These are phyloP conservation scores for Ceratobasidium sp. DNA, from an alignment of 1,284 basidiomycete genomes.

Conservation along the genomic window DNA sequence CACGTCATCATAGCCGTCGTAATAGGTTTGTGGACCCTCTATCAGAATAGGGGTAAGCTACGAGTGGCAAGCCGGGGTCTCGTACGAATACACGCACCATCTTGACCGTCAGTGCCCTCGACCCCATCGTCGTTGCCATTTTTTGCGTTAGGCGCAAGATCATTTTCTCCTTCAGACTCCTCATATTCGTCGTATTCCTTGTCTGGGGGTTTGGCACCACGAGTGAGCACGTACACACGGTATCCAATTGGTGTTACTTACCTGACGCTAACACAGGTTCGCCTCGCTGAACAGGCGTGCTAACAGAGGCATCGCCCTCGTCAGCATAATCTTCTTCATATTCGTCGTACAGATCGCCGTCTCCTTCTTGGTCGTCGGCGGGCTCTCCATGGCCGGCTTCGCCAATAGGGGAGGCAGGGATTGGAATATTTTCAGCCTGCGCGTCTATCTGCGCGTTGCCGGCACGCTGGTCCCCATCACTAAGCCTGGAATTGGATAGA, in stretches of 20 bases:
- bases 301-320: not conserved
- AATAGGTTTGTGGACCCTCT: conserved; percentile 2
- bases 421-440: not conserved
- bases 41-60: not conserved
- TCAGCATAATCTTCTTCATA: conserved; percentile 12
- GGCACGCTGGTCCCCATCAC: not conserved
- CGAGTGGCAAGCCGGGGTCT: too few species aligned
- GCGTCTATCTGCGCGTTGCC: not conserved
- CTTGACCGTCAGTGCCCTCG: not conserved
- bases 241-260: not conserved
- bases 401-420: not conserved
- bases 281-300: not conserved
- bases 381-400: not conserved
- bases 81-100: not conserved
- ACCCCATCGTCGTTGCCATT: too few species aligned
- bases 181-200: conserved; percentile 26
- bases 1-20: conserved; percentile 28
- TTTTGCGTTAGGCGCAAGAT: not conserved
- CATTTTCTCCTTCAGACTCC: not conserved
- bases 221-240: not conserved
- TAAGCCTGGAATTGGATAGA: not conserved
- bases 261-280: not conserved
- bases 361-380: not conserved
- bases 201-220: not conserved
- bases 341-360: conserved; percentile 14